Evolutionary conservation across 768 basidiomycete genomes (phyloP).

Genomic region (Lentinula raphanica): DNA sequence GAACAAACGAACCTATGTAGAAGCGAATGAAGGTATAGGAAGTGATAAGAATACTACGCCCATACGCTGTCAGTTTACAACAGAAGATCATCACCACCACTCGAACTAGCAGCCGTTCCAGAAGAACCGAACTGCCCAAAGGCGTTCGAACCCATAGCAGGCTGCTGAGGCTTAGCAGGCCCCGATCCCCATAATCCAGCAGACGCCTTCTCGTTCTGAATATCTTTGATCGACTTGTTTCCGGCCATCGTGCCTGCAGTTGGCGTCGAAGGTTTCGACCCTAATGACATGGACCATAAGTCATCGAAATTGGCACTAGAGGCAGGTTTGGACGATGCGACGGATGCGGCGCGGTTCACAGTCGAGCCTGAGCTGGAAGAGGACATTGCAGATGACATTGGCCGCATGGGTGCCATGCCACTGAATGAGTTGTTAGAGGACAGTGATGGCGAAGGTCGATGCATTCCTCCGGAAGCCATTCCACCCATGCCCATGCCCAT

Average conservation of each 20-base stretch:
- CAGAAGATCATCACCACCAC: constrained; percentile 38
- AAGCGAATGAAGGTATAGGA: background rate
- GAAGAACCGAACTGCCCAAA: constrained; percentile 29
- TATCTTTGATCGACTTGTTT: constrained; percentile 8
- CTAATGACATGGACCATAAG: constrained; percentile 83
- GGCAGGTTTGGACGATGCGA: constrained; percentile 23
- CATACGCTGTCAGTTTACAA: constrained; percentile 20
- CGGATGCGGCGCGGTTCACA: constrained; percentile 10
- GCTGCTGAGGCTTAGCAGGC: constrained; percentile 9
- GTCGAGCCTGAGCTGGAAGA: constrained; percentile 14
- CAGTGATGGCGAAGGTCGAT: constrained; percentile 32
- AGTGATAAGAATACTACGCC: background rate
- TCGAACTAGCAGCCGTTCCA: constrained; percentile 10
- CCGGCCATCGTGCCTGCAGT: constrained; percentile 8
- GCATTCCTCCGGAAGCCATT: constrained; percentile 20
- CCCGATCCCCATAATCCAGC: constrained; percentile 71
- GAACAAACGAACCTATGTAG: background rate
- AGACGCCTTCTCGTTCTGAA: constrained; percentile 23
- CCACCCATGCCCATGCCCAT: constrained; percentile 23
- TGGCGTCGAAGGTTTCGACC: constrained; percentile 30
- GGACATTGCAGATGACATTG: constrained; percentile 12
- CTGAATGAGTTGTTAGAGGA: constrained; percentile 28
- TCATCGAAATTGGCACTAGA: constrained; percentile 74
- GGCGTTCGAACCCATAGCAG: constrained; percentile 9
- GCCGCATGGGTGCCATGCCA: constrained; percentile 26